Percentiles rank a stretch among this genome's conserved stretches.
Evolutionary conservation across 2,329 filamentous ascomycete species (phyloP).

Genomic region (Verruconis gallopava): DNA sequence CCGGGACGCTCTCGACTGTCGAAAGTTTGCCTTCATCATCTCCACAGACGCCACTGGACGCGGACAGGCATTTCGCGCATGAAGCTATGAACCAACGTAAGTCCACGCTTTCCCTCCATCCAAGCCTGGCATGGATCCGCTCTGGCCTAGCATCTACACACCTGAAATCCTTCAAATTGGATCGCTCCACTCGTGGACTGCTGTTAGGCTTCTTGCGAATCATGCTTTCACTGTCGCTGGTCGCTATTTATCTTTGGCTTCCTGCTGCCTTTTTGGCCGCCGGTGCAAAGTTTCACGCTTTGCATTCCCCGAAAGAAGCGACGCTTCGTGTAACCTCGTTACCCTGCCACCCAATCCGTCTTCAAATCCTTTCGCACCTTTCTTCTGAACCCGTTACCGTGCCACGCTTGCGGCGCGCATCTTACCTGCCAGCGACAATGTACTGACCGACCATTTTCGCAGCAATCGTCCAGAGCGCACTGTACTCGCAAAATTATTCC

Average conservation of each 20-base stretch:
- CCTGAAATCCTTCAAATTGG: background rate
- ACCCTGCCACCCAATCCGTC: constrained; percentile 6
- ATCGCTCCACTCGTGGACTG: background rate
- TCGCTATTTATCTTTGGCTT: constrained; percentile 8
- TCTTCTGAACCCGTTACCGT: constrained; percentile 7
- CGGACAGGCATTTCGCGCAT: constrained; percentile 7
- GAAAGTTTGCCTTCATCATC: constrained; percentile 5
- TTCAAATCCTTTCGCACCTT: constrained; percentile 1
- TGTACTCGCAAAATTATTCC: constrained; percentile 23
- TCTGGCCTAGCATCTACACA: background rate
- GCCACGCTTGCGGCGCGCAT: constrained; percentile 2
- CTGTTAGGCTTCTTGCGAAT: too few relatives aligned
- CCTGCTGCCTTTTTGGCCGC: background rate
- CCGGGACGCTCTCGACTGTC: background rate
- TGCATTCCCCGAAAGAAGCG: constrained; percentile 5
- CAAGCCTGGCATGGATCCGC: background rate
- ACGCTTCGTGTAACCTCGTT: constrained; percentile 7
- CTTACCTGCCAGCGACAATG: background rate
- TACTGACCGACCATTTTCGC: constrained; percentile 8
- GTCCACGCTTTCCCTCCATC: constrained; percentile 22
- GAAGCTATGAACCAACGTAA: constrained; percentile 26
- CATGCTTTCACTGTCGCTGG: background rate
- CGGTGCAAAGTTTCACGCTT: constrained; percentile 7
- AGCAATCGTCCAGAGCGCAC: constrained; percentile 2
- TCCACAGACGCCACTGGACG: constrained; percentile 9